Conservation (phyloP, 225 moss, liverwort and hornwort genomes). For the Bryoerythrophyllum caledonicum region DNA sequence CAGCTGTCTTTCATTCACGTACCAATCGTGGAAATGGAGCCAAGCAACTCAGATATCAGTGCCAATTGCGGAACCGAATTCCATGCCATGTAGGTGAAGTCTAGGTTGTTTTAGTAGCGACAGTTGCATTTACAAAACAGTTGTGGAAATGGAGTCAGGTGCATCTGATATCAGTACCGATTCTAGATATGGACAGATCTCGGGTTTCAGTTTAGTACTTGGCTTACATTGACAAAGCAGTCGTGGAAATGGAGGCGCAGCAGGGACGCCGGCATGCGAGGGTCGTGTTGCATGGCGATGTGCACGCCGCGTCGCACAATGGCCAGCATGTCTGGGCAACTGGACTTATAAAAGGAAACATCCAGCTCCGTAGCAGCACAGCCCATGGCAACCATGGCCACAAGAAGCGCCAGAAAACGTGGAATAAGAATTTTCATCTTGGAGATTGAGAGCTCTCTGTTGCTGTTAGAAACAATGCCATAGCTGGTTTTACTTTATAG, state of each 20-base stretch:
- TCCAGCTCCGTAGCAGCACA: conserved; percentile 17
- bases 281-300: conserved; percentile 36
- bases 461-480: not conserved
- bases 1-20: too few relatives aligned
- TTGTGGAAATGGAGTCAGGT: too few relatives aligned
- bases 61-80: too few relatives aligned
- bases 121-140: too few relatives aligned
- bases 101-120: not conserved
- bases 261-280: conserved; percentile 52
- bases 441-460: not conserved
- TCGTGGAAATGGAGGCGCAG: conserved; percentile 58
- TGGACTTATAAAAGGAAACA: conserved; percentile 32
- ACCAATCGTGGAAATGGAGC: too few relatives aligned
- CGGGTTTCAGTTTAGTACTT: not conserved
- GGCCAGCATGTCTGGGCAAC: conserved; percentile 31
- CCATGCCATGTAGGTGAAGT: too few relatives aligned
- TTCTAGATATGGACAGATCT: conserved; percentile 3
- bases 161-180: not conserved
- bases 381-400: conserved; percentile 11
- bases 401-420: not conserved
- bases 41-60: too few relatives aligned
- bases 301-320: conserved; percentile 33
- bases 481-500: conserved; percentile 5
- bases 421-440: conserved; percentile 25
- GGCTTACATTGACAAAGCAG: conserved; percentile 44